A percentile compares a stretch with the other conserved stretches of the same genome.
Conservation (phyloP, 2,329 filamentous ascomycete species). For the Curvularia sp. region DNA sequence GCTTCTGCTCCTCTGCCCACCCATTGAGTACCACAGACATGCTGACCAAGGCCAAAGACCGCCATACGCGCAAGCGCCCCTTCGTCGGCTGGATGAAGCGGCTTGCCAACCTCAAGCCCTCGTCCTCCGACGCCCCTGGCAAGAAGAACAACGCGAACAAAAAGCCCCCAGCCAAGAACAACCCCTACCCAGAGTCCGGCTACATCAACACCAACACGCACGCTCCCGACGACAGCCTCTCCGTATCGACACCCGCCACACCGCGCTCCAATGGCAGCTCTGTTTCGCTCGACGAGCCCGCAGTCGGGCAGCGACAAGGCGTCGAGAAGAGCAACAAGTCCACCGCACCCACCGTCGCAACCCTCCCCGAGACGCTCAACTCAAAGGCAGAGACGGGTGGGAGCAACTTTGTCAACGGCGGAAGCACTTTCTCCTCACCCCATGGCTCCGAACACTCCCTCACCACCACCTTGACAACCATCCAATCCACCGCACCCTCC, state of each 20-base stretch:
- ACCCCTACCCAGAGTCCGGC: slow-evolving; percentile 88
- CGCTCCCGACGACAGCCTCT: slow-evolving; percentile 49
- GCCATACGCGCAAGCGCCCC: slow-evolving; percentile 77
- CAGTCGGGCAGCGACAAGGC: slow-evolving; percentile 57
- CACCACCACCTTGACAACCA: slow-evolving; percentile 83
- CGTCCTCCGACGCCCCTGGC: slow-evolving; percentile 63
- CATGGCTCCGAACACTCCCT: slow-evolving; percentile 81
- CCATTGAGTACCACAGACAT: slow-evolving; percentile 10
- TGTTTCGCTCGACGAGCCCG: slow-evolving; percentile 65
- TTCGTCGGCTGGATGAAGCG: slow-evolving; percentile 96
- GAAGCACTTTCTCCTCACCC: slow-evolving; percentile 80
- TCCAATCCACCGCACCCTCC: slow-evolving; percentile 74
- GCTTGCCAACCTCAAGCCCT: slow-evolving; percentile 84
- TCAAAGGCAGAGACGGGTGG: slow-evolving; percentile 82
- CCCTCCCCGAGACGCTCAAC: slow-evolving; percentile 75
- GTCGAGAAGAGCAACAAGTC: slow-evolving; percentile 73
- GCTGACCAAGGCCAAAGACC: slow-evolving; percentile 62
- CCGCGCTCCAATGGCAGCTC: slow-evolving; percentile 56
- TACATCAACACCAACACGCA: slow-evolving; percentile 57
- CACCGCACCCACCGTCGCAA: slow-evolving; percentile 80
- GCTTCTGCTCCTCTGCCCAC: slow-evolving; percentile 2
- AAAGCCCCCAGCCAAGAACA: slow-evolving; percentile 75
- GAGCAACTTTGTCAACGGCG: slow-evolving; percentile 68
- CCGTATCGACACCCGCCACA: slow-evolving; percentile 58
- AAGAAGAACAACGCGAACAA: slow-evolving; percentile 57